Percentiles rank a stretch among this genome's conserved stretches.
phyloP scores from a whole-genome alignment of 495 filamentous ascomycete genomes.

The Penicilliopsis zonata region DNA sequence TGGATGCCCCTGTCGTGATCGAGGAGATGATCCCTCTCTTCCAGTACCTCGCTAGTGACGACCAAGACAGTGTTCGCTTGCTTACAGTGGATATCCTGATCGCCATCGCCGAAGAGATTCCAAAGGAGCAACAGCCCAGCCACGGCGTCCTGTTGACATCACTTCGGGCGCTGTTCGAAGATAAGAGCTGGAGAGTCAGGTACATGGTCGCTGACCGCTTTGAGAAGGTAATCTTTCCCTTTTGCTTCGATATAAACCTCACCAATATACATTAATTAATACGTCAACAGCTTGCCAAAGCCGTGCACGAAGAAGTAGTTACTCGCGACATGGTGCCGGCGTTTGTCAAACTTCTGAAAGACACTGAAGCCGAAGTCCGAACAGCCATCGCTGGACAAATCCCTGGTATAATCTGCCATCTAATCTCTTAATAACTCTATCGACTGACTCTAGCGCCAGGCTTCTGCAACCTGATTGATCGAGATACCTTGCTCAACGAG shows the following conservation, averaged over 20 bases:
- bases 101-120: slow-evolving; percentile 90
- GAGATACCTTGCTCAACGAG: slow-evolving; percentile 80
- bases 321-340: slow-evolving; percentile 87
- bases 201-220: slow-evolving; percentile 99
- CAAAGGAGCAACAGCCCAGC: slow-evolving; percentile 94
- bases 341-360: slow-evolving; percentile 95
- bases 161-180: slow-evolving; percentile 84
- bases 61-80: slow-evolving; percentile 93
- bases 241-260: slow-evolving; percentile 1
- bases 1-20: slow-evolving; percentile 81
- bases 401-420: slow-evolving; percentile 47
- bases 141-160: slow-evolving; percentile 87
- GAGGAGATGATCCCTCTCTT: slow-evolving; percentile 99
- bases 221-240: slow-evolving; percentile 62
- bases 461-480: slow-evolving; percentile 81
- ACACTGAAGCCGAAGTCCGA: slow-evolving; percentile 92
- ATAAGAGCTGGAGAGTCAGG: slow-evolving; percentile 97
- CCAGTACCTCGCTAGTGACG: slow-evolving; percentile 88
- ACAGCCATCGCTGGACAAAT: slow-evolving; percentile 97
- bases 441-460: slow-evolving; percentile 37
- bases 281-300: slow-evolving; percentile 72
- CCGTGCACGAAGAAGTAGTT: slow-evolving; percentile 94
- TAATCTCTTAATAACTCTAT: slow-evolving; percentile 2
- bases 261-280: slow-evolving; percentile 8
- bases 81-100: slow-evolving; percentile 95